phyloP scores from a whole-genome alignment of 2,329 filamentous ascomycete species.

The Colletotrichum abscissum region DNA sequence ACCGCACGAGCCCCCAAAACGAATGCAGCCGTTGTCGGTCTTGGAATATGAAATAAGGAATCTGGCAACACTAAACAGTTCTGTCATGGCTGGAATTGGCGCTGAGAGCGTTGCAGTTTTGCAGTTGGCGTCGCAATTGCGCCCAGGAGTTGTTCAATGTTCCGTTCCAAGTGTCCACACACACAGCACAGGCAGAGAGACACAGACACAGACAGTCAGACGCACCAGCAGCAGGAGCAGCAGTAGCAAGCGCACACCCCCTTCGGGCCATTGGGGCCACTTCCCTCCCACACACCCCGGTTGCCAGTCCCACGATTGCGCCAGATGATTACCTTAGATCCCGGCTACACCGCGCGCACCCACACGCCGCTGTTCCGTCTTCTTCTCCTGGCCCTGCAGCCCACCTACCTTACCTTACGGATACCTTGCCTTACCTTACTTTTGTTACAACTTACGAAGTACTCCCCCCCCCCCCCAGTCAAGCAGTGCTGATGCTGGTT shows the following conservation, averaged over 20 bases:
- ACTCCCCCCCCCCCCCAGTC: not conserved
- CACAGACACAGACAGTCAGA: not conserved
- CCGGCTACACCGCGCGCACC: constrained; percentile 12
- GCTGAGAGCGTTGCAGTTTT: not conserved
- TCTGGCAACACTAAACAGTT: not conserved
- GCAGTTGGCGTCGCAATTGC: not conserved
- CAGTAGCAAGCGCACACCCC: not conserved
- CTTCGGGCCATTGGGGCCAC: not conserved
- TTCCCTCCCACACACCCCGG: not conserved
- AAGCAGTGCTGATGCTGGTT: not conserved
- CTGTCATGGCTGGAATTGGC: not conserved
- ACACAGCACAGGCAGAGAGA: not conserved
- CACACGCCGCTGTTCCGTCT: not conserved
- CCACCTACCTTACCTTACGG: no score
- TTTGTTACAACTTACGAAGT: no score
- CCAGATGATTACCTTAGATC: constrained; percentile 30
- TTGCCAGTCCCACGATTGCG: constrained; percentile 27
- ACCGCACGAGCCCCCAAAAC: not conserved
- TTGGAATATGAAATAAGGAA: not conserved
- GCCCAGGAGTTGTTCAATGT: not conserved
- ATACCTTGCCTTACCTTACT: no score
- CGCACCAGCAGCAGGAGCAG: not conserved
- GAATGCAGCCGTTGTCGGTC: not conserved
- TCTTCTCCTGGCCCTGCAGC: not conserved
- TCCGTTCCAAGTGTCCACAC: not conserved